phyloP scores from a whole-genome alignment of 139 green algal species.

The Spirogloea muscicola region DNA sequence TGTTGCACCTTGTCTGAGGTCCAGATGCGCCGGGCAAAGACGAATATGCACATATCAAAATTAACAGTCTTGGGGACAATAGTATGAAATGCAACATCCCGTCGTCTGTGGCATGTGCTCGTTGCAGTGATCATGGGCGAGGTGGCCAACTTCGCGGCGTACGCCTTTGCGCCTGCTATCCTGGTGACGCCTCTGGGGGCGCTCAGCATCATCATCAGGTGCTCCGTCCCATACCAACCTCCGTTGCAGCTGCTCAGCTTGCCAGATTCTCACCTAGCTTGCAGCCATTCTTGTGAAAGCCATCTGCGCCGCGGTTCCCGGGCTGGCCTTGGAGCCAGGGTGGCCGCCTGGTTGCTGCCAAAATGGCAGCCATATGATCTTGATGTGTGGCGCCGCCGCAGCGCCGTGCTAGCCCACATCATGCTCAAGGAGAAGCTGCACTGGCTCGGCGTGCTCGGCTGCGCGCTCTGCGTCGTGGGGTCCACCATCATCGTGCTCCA shows the following conservation, averaged over 20 bases:
- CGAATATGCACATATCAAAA: neutral
- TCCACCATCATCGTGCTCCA: slow-evolving; percentile 86
- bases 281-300: too few species aligned
- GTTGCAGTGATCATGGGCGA: slow-evolving; percentile 86
- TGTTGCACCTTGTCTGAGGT: too few species aligned
- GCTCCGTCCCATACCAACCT: neutral
- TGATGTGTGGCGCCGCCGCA: slow-evolving; percentile 42
- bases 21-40: neutral
- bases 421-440: slow-evolving; percentile 89
- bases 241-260: neutral
- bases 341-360: too few species aligned
- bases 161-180: slow-evolving; percentile 93
- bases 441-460: slow-evolving; percentile 87
- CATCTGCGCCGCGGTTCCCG: too few species aligned
- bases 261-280: too few species aligned
- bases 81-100: neutral
- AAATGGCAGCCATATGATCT: too few species aligned
- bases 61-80: neutral
- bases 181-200: slow-evolving; percentile 81
- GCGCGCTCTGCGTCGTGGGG: slow-evolving; percentile 86
- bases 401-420: slow-evolving; percentile 84
- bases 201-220: neutral
- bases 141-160: slow-evolving; percentile 92
- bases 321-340: too few species aligned
- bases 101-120: neutral